Conservation (phyloP, 164 flowering plant species). For the Sextonia rubra region DNA sequence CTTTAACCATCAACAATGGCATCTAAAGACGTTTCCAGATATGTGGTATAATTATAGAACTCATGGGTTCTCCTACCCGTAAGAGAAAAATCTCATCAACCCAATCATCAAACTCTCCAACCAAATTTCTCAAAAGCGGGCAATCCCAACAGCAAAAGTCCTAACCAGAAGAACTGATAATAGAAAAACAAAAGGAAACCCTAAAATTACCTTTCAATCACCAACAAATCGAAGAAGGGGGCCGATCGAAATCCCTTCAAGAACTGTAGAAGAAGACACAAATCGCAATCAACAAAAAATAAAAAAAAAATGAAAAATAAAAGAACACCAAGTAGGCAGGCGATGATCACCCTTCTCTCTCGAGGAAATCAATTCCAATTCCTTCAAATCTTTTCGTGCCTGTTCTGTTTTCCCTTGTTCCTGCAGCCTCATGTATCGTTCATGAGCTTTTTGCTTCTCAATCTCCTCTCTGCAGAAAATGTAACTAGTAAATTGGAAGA, state of each 20-base stretch:
- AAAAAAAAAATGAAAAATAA: too few relatives aligned
- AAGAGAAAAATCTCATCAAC: not conserved
- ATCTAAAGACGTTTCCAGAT: not conserved
- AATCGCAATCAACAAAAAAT: too few relatives aligned
- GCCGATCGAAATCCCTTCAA: too few relatives aligned
- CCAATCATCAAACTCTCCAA: not conserved
- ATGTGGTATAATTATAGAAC: not conserved
- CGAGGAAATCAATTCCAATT: too few relatives aligned
- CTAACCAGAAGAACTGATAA: not conserved
- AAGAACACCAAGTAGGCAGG: too few relatives aligned
- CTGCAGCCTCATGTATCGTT: constrained; percentile 81
- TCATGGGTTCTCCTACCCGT: not conserved
- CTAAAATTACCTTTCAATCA: too few relatives aligned
- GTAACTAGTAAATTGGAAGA: not conserved
- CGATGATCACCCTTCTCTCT: too few relatives aligned
- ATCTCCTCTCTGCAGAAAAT: constrained; percentile 62
- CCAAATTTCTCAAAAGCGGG: too few relatives aligned
- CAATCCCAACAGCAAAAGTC: too few relatives aligned
- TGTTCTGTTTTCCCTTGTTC: constrained; percentile 97
- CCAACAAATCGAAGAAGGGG: too few relatives aligned
- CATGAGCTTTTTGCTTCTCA: constrained; percentile 87
- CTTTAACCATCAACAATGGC: not conserved
- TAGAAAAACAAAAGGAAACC: too few relatives aligned
- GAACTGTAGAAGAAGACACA: too few relatives aligned
- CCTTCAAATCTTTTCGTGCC: constrained; percentile 58